Base-by-base conservation (phyloP, 2,329 filamentous ascomycete species). In the Microdochium nivale region DNA sequence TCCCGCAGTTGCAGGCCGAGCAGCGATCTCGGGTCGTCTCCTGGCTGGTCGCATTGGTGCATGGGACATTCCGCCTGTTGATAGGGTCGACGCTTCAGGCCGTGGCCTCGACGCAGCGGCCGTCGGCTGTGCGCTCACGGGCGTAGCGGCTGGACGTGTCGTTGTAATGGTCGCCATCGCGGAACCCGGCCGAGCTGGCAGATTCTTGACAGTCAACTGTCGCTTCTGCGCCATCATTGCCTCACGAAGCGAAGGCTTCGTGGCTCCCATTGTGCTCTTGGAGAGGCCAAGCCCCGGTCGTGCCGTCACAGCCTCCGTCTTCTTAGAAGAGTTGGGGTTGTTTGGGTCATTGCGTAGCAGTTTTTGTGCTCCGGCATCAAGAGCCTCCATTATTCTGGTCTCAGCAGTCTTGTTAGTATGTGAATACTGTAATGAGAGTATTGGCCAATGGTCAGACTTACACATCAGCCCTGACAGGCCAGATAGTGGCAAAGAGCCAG, bases 141-240 rank as follows among this genome's bases (percentile, higher is more conserved):
- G 62, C 16, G 62, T 56, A 9, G 62, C 72, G 7, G 64, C 64
- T 1, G 68, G 69, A 35, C 75, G 72, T 40, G 72, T 70, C 1
- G 79, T 78, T 3, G 80, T 80, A 52, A 84, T 75, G 37, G 78
- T 71, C 13, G 82, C 75, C 82, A 85, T 84, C 51, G 82, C 80
- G 32, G 81, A 85, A 10, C 80, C 81, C 1, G 82, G 82, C 9
- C 82, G 71, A 24, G 74, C 63, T 11, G 79, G 81, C 1, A 83
- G 65, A 50, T 75, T 79, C 54, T 70, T 77, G 49, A 74, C 64
- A 33, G 76, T 70, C 58, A 80, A 59, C 25, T 79, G 81, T 60
- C 75, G 89, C 70, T 90, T 91, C 63, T 92, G 87, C 5, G 90
- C 90, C 61, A 90, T 72, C 76, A 96, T 90, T 3, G 88, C 77